Percentiles rank a stretch among this genome's conserved stretches.
Evolutionary conservation across 2,329 filamentous ascomycete genomes (phyloP).

Genomic region (Aspergillus cejpii): DNA sequence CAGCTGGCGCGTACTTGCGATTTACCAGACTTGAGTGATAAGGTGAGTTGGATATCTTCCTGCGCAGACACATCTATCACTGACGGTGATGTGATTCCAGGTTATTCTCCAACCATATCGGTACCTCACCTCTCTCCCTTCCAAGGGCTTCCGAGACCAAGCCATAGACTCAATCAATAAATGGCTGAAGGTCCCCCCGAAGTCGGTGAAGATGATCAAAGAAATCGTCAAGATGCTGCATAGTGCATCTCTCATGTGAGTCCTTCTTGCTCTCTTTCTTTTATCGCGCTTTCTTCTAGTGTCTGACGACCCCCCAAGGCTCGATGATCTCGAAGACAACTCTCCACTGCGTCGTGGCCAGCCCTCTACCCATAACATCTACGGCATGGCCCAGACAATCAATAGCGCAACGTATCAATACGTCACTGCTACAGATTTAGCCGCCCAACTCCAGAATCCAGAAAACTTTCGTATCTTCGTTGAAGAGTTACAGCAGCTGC

Average conservation of each 20-base stretch:
- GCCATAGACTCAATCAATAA: conserved; percentile 35
- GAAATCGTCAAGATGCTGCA: conserved; percentile 36
- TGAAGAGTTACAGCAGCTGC: conserved; percentile 33
- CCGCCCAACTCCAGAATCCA: conserved; percentile 28
- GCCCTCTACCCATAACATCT: conserved; percentile 41
- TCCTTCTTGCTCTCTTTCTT: background rate
- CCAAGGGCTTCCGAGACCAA: conserved; percentile 33
- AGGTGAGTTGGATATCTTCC: background rate
- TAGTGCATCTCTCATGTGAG: conserved; percentile 34
- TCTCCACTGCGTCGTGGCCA: conserved; percentile 39
- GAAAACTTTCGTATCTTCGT: conserved; percentile 30
- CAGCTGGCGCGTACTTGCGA: background rate
- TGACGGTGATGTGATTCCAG: background rate
- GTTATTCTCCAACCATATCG: conserved; percentile 1
- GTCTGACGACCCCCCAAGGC: conserved; percentile 12
- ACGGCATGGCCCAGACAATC: conserved; percentile 41
- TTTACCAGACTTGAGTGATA: background rate
- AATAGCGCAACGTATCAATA: conserved; percentile 43
- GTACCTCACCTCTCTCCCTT: conserved; percentile 31
- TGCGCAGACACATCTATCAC: background rate
- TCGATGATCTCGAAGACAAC: conserved; percentile 44
- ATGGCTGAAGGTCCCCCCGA: conserved; percentile 32
- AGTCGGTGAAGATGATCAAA: conserved; percentile 29
- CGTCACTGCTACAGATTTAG: conserved; percentile 24
- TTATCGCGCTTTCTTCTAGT: background rate